Base-by-base conservation (phyloP, 2,329 filamentous ascomycete genomes). In the Ophiostoma angusticollis region DNA sequence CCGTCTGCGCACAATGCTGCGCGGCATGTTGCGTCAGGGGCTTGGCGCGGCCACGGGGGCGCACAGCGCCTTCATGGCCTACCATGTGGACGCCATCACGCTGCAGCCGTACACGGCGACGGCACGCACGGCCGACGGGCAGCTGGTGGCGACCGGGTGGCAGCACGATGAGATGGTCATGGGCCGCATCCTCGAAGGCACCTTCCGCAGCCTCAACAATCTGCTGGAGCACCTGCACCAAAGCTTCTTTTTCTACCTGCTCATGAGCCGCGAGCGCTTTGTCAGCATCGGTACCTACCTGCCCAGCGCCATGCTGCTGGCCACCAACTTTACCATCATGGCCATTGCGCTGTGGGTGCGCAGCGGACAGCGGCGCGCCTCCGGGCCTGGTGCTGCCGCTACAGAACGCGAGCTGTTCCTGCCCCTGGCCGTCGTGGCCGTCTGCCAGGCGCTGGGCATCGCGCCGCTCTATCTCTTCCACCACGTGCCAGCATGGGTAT, bases 251-350 rank as follows among this genome's bases (percentile, higher is more conserved):
- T 96, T 98, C 63, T 98, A 98, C 58, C 67, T 98, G 37, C 70
- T 98, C 31, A 86, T 96, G 75, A 80, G 93, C 49, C 74, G 79
- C 22, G 84, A 91, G 52, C 78, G 87, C 9, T 98, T 98, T 55
- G 91, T 96, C 50, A 96, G 87, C 60, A 98, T 98, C 47, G 91
- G 91, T 13, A 98, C 89, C 1, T 98, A 98, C 54, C 70, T 98
- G 4, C 91, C 91, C 0, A 93, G 85, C 50, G 91, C 91, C n/a
- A 98, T 98, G 91, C 63, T 96, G 36, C 72, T 98, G 41, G 91
- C 91, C 2, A 82, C 80, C 31, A 95, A 87, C 57, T 96, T 96
- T 54, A 94, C 84, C 22, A 89, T 98, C 55, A 93, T 89, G 67
- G 85, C 89, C 5, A 89, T 96, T 50, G 79, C 80, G 13, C 66